A percentile compares a stretch with the other conserved stretches of the same genome.
Conservation (phyloP, 768 basidiomycete genomes). For the Leccinum incarnatum region DNA sequence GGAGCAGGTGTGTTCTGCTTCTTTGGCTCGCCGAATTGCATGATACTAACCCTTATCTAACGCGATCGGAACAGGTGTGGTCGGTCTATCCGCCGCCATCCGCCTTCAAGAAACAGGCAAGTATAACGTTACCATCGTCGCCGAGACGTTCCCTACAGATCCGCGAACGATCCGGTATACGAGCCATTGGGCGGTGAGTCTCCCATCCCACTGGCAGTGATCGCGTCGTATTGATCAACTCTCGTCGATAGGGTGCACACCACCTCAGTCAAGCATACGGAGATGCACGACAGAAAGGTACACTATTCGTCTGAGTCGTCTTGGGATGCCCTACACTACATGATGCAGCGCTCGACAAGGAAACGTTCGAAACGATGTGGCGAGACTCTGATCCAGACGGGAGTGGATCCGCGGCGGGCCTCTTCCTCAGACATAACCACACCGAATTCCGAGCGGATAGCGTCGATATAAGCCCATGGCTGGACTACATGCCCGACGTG, state of each 20-base stretch:
- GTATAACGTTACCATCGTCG: constrained; percentile 66
- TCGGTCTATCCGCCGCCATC: constrained; percentile 75
- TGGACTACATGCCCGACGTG: constrained; percentile 57
- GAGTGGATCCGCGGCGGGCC: constrained; percentile 45
- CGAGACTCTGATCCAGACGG: constrained; percentile 59
- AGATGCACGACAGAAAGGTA: constrained; percentile 56
- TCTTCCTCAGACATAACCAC: constrained; percentile 63
- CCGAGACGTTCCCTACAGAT: constrained; percentile 71
- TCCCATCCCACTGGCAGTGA: background rate
- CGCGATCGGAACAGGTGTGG: constrained; percentile 50
- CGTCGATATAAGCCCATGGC: constrained; percentile 23
- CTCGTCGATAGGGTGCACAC: constrained; percentile 65
- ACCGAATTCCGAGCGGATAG: constrained; percentile 54
- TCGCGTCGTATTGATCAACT: background rate
- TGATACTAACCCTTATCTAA: background rate
- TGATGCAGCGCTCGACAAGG: constrained; percentile 57
- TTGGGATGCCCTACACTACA: background rate
- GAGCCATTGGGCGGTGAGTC: constrained; percentile 75
- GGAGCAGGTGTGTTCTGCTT: constrained; percentile 36
- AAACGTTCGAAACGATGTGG: constrained; percentile 78
- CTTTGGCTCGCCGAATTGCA: background rate
- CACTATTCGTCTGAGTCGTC: constrained; percentile 7
- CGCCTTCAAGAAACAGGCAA: constrained; percentile 61
- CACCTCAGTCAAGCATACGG: constrained; percentile 61
- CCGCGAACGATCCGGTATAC: constrained; percentile 73